Evolutionary conservation across 257 asterid species (phyloP), one percentile per base, ranked within the genome.

Genomic region (Forsythia viridissima): DNA sequence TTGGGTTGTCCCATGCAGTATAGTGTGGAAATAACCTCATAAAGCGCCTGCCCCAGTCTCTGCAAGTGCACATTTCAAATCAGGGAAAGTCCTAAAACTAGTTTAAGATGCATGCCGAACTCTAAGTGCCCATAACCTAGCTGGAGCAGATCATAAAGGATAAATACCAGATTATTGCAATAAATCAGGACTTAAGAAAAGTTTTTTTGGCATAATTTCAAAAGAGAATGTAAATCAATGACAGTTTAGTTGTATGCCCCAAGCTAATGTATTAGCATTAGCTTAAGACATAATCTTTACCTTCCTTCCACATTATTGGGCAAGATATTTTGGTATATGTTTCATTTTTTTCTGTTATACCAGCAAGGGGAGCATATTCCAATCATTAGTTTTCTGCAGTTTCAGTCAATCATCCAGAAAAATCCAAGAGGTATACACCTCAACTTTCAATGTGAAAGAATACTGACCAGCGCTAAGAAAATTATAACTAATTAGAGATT

Each of bases 41-140:
- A 85, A 96, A 96, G 85, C 94, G 97, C 77, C 93, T 86, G 70
- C 99, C 99, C 99, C 99, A 96, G 75, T 93, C 98, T 86, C 99
- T 96, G 95, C 88, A 89, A 76, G 67, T 78, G 66, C 37, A 76
- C 20, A 30, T 74, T 85, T 80, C 40, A 77, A 81, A 59, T 79
- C 72, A 83, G 80, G 74, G 42, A 55, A 69, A 30, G 34, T 30
- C 36, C 43, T 5, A 38, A 44, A 70, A 74, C 34, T 30, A 74
- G 38, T 46, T 39, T 77, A 40, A 66, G 30, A 42, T 4, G 65
- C 72, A 41, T 48, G 70, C 10, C 21, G 34, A 30, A 30, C 37
- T 44, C 12, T 15, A 44, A 44, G 52, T 15, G 10, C 13, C 48
- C 11, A 61, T 15, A 21, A 24, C 36, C 38, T 61, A 8, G 0